Conservation (phyloP, 2,329 filamentous ascomycete species). For the Pseudogymnoascus sp. region DNA sequence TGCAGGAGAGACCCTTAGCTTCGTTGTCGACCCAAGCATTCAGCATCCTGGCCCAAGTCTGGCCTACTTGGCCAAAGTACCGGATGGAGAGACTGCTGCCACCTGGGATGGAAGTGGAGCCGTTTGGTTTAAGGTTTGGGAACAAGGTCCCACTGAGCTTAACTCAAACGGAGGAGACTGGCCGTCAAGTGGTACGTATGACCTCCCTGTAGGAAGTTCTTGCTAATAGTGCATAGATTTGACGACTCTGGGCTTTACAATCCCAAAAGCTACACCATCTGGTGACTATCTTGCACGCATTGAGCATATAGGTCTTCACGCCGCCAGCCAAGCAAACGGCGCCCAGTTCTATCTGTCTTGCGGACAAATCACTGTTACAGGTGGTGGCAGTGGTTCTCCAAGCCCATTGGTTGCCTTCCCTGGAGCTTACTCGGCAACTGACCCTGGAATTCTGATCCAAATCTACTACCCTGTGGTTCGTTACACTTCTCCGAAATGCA, state of each 20-base stretch:
- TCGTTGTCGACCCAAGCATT: slow-evolving; percentile 32
- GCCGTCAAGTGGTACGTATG: background rate
- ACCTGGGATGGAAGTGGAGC: slow-evolving; percentile 20
- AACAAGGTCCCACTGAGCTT: background rate
- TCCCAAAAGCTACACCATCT: slow-evolving; percentile 29
- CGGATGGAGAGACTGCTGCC: slow-evolving; percentile 16
- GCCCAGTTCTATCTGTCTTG: slow-evolving; percentile 29
- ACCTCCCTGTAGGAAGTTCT: background rate
- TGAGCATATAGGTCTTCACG: slow-evolving; percentile 29
- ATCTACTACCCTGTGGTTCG: slow-evolving; percentile 31
- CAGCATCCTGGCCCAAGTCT: slow-evolving; percentile 22
- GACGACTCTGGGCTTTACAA: slow-evolving; percentile 26
- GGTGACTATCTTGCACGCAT: slow-evolving; percentile 33
- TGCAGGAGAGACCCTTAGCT: slow-evolving; percentile 7
- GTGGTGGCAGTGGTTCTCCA: slow-evolving; percentile 32
- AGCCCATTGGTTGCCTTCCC: slow-evolving; percentile 31
- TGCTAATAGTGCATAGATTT: background rate
- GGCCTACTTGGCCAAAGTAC: slow-evolving; percentile 23
- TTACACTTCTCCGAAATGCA: background rate
- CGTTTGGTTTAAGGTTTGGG: slow-evolving; percentile 23
- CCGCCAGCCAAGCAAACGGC: slow-evolving; percentile 13
- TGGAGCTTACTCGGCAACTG: slow-evolving; percentile 29
- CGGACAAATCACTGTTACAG: slow-evolving; percentile 36
- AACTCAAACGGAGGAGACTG: background rate
- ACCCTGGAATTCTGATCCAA: slow-evolving; percentile 30